Evolutionary conservation across 1,284 basidiomycete genomes (phyloP).

Genomic region (Ustilago tritici): DNA sequence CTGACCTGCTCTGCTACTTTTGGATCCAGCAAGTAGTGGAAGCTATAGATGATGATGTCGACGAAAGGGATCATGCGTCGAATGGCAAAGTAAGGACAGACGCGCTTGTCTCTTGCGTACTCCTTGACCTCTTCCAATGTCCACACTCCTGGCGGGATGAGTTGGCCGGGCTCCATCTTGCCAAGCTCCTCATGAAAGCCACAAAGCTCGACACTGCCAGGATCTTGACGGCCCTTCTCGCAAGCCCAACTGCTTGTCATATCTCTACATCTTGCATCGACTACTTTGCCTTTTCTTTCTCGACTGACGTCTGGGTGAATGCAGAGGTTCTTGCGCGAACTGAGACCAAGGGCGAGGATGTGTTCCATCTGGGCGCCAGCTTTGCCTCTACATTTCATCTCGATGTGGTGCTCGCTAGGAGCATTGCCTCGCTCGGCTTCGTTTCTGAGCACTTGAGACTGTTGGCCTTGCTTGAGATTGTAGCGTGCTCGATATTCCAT

Average conservation of each 20-base stretch:
- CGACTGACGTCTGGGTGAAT: constrained; percentile 94
- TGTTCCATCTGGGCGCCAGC: constrained; percentile 68
- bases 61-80: constrained; percentile 98
- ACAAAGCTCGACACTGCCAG: constrained; percentile 91
- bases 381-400: constrained; percentile 49
- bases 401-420: constrained; percentile 34
- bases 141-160: constrained; percentile 89
- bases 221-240: constrained; percentile 86
- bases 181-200: constrained; percentile 92
- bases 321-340: constrained; percentile 95
- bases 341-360: constrained; percentile 91
- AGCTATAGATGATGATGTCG: constrained; percentile 97
- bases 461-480: constrained; percentile 72
- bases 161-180: constrained; percentile 83
- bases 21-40: constrained; percentile 97
- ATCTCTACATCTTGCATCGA: constrained; percentile 96
- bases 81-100: constrained; percentile 97
- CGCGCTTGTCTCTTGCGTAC: constrained; percentile 84
- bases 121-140: constrained; percentile 93
- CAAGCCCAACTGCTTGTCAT: constrained; percentile 87
- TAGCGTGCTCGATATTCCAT: constrained; percentile 82
- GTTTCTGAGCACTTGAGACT: constrained; percentile 79
- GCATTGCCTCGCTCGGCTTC: constrained; percentile 33
- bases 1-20: constrained; percentile 99
- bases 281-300: constrained; percentile 97